These are phyloP conservation scores for Peziza echinospora DNA, from an alignment of 495 filamentous ascomycete species.

Conservation along the genomic window DNA sequence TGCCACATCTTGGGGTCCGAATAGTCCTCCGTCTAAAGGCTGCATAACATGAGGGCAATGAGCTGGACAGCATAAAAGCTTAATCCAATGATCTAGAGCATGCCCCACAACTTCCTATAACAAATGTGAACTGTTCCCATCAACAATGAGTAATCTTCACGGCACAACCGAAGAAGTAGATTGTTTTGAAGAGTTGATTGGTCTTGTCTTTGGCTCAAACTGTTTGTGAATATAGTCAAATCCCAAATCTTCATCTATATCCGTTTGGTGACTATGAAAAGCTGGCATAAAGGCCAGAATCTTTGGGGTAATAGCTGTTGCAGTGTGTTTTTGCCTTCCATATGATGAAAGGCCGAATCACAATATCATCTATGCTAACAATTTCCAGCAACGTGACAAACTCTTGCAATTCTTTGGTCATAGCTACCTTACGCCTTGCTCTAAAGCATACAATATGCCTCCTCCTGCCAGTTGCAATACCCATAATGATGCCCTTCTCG, in stretches of 20 bases:
- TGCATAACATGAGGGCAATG: slow-evolving; percentile 7
- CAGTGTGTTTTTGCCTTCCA: not conserved
- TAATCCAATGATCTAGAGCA: not conserved
- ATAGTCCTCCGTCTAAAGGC: slow-evolving; percentile 4
- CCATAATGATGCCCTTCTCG: not conserved
- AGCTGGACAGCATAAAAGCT: slow-evolving; percentile 3
- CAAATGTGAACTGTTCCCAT: slow-evolving; percentile 6
- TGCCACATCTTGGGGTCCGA: not conserved
- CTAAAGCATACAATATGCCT: not conserved
- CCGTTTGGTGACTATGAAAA: not conserved
- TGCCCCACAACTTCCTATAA: slow-evolving; percentile 6
- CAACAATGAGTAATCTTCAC: slow-evolving; percentile 2
- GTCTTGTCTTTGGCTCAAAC: slow-evolving; percentile 9
- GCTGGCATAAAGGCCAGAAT: not conserved
- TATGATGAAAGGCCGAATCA: not conserved
- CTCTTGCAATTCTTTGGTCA: not conserved
- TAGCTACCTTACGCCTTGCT: not conserved
- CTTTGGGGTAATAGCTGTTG: not conserved
- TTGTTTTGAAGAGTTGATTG: not conserved
- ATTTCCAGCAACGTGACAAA: not conserved
- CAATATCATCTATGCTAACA: not conserved
- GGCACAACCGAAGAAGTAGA: not conserved
- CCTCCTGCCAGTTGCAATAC: not conserved
- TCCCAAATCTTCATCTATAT: not conserved
- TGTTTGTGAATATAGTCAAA: slow-evolving; percentile 12